Percentiles rank a stretch among this genome's conserved stretches.
Conservation (phyloP, 2,329 filamentous ascomycete species). For the Penicillium sp. region DNA sequence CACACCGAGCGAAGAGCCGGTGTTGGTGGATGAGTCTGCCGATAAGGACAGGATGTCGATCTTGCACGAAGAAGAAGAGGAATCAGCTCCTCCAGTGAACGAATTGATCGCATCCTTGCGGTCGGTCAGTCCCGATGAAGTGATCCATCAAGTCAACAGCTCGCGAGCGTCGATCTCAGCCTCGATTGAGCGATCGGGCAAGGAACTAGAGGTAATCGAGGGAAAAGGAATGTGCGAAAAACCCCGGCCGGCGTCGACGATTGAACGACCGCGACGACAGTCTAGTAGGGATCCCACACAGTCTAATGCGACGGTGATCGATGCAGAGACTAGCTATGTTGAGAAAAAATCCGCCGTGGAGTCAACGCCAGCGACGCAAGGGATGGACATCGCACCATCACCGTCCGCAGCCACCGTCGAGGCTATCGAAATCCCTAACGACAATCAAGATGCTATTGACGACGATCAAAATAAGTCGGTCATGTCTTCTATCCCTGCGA, state of each 20-base stretch:
- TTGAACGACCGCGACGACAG: slow-evolving; percentile 32
- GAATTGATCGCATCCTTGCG: slow-evolving; percentile 19
- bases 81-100: slow-evolving; percentile 14
- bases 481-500: slow-evolving; percentile 9
- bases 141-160: slow-evolving; percentile 20
- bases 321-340: slow-evolving; percentile 23
- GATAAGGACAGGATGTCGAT: slow-evolving; percentile 20
- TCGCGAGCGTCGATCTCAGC: slow-evolving; percentile 22
- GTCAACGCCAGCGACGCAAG: slow-evolving; percentile 27
- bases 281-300: slow-evolving; percentile 25
- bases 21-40: slow-evolving; percentile 8
- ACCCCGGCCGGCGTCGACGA: slow-evolving; percentile 24
- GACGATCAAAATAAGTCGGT: slow-evolving; percentile 14
- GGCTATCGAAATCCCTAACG: slow-evolving; percentile 19
- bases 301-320: slow-evolving; percentile 22
- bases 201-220: slow-evolving; percentile 31
- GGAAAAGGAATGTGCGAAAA: slow-evolving; percentile 32
- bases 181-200: slow-evolving; percentile 18
- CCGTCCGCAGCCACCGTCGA: slow-evolving; percentile 18
- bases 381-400: slow-evolving; percentile 19
- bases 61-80: slow-evolving; percentile 22
- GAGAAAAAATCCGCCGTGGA: slow-evolving; percentile 17
- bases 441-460: slow-evolving; percentile 12
- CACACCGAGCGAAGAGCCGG: slow-evolving; percentile 8
- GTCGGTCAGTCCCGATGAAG: slow-evolving; percentile 9